Conservation (phyloP, 1,284 basidiomycete genomes). For the Microbotryum saponariae region DNA sequence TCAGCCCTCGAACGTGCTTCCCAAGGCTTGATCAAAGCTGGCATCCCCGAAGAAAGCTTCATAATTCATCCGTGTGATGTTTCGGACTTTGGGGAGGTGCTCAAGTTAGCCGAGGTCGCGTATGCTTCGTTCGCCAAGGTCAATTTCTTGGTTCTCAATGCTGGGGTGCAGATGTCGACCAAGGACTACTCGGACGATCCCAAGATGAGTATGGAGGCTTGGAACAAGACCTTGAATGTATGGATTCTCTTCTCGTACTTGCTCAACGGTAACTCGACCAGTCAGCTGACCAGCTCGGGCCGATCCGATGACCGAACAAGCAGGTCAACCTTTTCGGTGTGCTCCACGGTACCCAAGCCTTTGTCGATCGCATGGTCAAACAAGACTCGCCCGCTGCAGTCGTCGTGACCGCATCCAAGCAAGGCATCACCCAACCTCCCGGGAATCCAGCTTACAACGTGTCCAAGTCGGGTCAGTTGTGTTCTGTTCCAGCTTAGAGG, state of each 20-base stretch:
- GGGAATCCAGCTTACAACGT: conserved; percentile 33
- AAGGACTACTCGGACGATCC: conserved; percentile 16
- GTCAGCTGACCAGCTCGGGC: no score
- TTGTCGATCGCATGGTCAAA: conserved; percentile 31
- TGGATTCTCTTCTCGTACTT: no score
- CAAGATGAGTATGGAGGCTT: conserved; percentile 17
- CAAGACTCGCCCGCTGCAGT: conserved; percentile 27
- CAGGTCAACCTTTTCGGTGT: conserved; percentile 34
- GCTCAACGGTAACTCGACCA: background rate
- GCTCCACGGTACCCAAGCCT: conserved; percentile 32
- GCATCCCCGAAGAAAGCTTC: conserved; percentile 19
- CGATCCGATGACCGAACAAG: conserved; percentile 10
- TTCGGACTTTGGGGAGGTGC: conserved; percentile 12
- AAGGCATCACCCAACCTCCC: conserved; percentile 36
- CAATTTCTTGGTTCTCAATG: conserved; percentile 34
- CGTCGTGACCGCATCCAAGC: conserved; percentile 35
- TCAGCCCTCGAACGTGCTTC: conserved; percentile 9
- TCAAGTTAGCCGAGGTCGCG: conserved; percentile 19
- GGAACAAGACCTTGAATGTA: conserved; percentile 13
- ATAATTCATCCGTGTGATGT: conserved; percentile 26
- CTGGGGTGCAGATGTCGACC: conserved; percentile 15
- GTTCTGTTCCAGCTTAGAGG: background rate
- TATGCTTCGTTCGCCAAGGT: conserved; percentile 21
- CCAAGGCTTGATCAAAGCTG: conserved; percentile 1
- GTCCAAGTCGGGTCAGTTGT: conserved; percentile 19